Evolutionary conservation across 345 rosid genomes (phyloP).

Genomic region (Acer saccharum): DNA sequence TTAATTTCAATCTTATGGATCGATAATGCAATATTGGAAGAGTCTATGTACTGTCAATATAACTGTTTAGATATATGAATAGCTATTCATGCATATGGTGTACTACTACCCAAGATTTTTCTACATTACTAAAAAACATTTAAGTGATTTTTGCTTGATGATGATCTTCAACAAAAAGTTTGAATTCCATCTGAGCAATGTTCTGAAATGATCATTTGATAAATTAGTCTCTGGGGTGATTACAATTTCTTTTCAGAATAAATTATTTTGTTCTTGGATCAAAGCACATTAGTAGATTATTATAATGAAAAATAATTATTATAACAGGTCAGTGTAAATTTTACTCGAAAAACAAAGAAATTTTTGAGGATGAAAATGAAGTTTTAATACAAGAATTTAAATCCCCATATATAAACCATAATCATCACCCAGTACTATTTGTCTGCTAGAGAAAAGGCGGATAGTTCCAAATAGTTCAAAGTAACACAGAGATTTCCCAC

Average conservation of each 20-base stretch:
- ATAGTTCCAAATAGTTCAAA: background rate
- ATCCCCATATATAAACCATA: background rate
- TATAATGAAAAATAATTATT: background rate
- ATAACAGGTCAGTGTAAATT: background rate
- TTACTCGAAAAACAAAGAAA: background rate
- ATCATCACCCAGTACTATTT: background rate
- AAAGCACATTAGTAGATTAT: background rate
- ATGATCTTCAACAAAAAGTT: background rate
- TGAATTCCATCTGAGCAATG: too few species aligned
- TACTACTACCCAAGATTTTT: background rate
- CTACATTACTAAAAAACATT: background rate
- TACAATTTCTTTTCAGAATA: background rate
- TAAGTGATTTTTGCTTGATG: background rate
- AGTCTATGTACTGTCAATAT: conserved; percentile 13
- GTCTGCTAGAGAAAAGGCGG: background rate
- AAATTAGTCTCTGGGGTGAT: too few species aligned
- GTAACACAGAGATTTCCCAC: background rate
- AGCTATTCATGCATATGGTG: background rate
- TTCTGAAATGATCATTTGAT: background rate
- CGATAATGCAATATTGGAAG: background rate
- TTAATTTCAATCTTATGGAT: background rate
- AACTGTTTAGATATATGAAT: background rate
- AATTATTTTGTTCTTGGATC: background rate
- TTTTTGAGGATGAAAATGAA: background rate
- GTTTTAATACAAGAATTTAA: background rate